phyloP scores from a whole-genome alignment of 495 filamentous ascomycete genomes.

The Daldinia decipiens region DNA sequence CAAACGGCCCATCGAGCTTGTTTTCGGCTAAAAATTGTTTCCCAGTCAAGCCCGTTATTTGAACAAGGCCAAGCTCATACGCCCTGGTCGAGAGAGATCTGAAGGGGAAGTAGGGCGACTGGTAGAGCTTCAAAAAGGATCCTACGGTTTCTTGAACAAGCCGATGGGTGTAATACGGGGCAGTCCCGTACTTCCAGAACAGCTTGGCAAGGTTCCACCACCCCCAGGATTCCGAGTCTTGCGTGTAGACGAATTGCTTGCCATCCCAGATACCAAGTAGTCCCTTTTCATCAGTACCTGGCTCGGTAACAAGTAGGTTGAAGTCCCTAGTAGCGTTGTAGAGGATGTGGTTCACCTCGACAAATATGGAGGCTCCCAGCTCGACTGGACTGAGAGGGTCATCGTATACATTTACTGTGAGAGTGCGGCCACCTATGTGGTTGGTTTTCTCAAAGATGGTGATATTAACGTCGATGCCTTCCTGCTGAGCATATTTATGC shows the following conservation, averaged over 20 bases:
- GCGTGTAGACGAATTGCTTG: slow-evolving; percentile 73
- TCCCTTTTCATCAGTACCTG: slow-evolving; percentile 50
- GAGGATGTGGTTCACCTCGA: slow-evolving; percentile 84
- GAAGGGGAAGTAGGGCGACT: slow-evolving; percentile 85
- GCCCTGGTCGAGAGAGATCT: slow-evolving; percentile 73
- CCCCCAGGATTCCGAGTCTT: slow-evolving; percentile 59
- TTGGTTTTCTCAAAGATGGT: slow-evolving; percentile 86
- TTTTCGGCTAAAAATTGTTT: slow-evolving; percentile 75
- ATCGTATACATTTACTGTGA: slow-evolving; percentile 84
- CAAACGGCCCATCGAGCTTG: slow-evolving; percentile 72
- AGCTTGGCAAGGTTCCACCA: slow-evolving; percentile 87
- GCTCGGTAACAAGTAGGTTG: slow-evolving; percentile 62
- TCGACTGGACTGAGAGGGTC: slow-evolving; percentile 79
- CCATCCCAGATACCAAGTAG: slow-evolving; percentile 90
- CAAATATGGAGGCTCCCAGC: slow-evolving; percentile 92
- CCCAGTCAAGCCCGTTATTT: slow-evolving; percentile 75
- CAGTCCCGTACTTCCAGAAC: slow-evolving; percentile 84
- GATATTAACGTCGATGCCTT: slow-evolving; percentile 70
- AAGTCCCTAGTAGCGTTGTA: slow-evolving; percentile 78
- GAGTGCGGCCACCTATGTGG: slow-evolving; percentile 87
- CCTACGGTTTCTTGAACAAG: slow-evolving; percentile 76
- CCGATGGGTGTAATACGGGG: slow-evolving; percentile 76
- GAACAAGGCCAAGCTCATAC: slow-evolving; percentile 70
- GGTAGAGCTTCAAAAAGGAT: slow-evolving; percentile 84
- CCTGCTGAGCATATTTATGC: slow-evolving; percentile 68